Evolutionary conservation across 2,329 filamentous ascomycete genomes (phyloP), one percentile per base, ranked within the genome.

Genomic region (Dothideomycetes sp.): DNA sequence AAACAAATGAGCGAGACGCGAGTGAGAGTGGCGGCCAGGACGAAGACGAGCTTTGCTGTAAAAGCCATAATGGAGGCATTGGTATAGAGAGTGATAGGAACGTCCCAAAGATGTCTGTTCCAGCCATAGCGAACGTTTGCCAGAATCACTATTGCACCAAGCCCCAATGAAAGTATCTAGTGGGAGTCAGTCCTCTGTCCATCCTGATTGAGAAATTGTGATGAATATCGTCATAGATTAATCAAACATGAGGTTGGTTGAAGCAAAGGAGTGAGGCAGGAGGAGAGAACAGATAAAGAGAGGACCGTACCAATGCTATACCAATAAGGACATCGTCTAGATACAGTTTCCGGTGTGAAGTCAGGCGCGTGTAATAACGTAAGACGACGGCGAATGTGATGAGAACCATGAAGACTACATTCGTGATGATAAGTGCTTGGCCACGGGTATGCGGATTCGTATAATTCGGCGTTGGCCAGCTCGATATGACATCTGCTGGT

Each of bases 1-100:
- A 68, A 66, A 46, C 53, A 61, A 24, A 67, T 59, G 7, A 69
- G 51, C 0, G 62, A 66, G 12, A 66, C 51, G 12, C 65, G 53
- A 0, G 63, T 66, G 41, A 65, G 66, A 1, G 59, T 62, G 1
- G 64, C 54, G 2, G 64, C 63, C 10, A 57, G 48, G 2, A 56
- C 58, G 45, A 66, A 68, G 4, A 63, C 48, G 5, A 64, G 37
- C 45, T 68, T 68, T 3, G 64, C 56, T 2, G 52, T 49, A 48
- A 68, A 59, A 3, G 62, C 65, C 11, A 65, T 56, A 40, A 64
- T 62, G 16, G 49, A 47, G 4, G 56, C 54, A 18, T 36, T 38
- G 40, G 50, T 41, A 4, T 52, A 48, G 42, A 43, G 42, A 17
- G 30, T 35, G 16, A 57, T 44, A 2, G 53, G 55, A 17, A 66